Percentiles rank a stretch among this genome's conserved stretches.
Evolutionary conservation across 306 rosid species (phyloP).

Genomic region (Vicia sativa): DNA sequence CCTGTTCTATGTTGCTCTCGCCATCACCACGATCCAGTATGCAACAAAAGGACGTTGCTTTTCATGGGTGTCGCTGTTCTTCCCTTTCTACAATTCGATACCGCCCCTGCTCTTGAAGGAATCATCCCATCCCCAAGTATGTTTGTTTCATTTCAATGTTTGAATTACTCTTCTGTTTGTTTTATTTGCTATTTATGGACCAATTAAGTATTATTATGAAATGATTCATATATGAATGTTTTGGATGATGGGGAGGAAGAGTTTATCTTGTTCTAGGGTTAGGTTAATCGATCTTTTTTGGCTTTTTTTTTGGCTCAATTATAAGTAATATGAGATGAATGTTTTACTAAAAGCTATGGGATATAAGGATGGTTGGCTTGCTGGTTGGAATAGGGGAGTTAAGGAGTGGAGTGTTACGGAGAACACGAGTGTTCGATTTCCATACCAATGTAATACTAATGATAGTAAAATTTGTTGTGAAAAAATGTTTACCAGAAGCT

Average conservation of each 20-base stretch:
- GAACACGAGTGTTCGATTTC: too few relatives aligned
- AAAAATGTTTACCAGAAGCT: neutral
- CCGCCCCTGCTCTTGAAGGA: conserved; percentile 61
- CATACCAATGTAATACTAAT: too few relatives aligned
- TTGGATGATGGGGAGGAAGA: neutral
- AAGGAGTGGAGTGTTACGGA: too few relatives aligned
- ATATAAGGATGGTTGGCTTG: too few relatives aligned
- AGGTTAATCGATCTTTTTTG: neutral
- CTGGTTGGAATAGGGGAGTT: too few relatives aligned
- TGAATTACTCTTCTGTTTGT: neutral
- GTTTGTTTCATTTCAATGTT: neutral
- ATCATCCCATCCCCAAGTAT: conserved; percentile 37
- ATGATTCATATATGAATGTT: too few relatives aligned
- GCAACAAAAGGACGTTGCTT: conserved; percentile 60
- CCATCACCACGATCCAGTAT: conserved; percentile 36
- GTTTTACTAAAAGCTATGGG: neutral
- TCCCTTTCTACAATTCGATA: conserved; percentile 60
- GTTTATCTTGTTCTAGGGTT: neutral
- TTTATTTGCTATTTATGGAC: neutral
- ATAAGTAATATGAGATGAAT: neutral
- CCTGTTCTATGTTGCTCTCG: conserved; percentile 27
- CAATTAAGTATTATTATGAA: neutral
- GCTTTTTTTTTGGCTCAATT: neutral
- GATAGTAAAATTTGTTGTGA: too few relatives aligned
- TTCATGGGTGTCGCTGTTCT: conserved; percentile 66